Evolutionary conservation across 148 eudicot genomes (phyloP).

Genomic region (Persicaria tinctoria): DNA sequence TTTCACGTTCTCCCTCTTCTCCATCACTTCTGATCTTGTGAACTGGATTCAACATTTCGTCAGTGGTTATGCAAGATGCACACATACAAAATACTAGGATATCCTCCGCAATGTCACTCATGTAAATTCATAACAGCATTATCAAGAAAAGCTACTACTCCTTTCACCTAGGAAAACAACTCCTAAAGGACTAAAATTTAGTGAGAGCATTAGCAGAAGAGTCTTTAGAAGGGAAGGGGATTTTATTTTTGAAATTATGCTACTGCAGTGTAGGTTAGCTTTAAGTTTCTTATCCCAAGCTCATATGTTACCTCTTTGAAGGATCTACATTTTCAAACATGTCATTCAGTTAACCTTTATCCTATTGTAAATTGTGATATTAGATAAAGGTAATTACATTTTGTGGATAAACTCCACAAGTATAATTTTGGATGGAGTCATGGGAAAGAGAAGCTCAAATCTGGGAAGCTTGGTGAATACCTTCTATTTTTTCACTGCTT

Average conservation of each 20-base stretch:
- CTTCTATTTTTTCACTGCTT: slow-evolving; percentile 5
- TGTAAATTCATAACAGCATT: too few relatives aligned
- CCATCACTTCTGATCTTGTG: too few relatives aligned
- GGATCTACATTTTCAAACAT: slow-evolving; percentile 1
- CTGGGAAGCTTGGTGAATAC: slow-evolving; percentile 80
- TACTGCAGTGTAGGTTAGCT: background rate
- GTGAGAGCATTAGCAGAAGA: background rate
- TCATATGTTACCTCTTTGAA: background rate
- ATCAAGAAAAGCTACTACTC: too few relatives aligned
- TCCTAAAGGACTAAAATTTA: background rate
- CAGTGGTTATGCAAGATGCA: too few relatives aligned
- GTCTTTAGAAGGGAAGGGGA: background rate
- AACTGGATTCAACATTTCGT: too few relatives aligned
- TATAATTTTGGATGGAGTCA: slow-evolving; percentile 99
- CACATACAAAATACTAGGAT: too few relatives aligned
- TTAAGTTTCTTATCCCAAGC: slow-evolving; percentile 2
- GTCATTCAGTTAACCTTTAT: slow-evolving; percentile 1
- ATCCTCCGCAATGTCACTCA: too few relatives aligned
- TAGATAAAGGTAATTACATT: background rate
- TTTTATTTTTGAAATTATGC: background rate
- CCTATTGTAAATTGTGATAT: background rate
- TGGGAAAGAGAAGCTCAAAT: slow-evolving; percentile 97
- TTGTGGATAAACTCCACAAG: slow-evolving; percentile 25
- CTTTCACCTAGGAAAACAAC: background rate
- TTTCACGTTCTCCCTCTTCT: too few relatives aligned